These are phyloP conservation scores for Pelagomonas calceolata DNA, from an alignment of 108 stramenopile species.

Conservation along the genomic window DNA sequence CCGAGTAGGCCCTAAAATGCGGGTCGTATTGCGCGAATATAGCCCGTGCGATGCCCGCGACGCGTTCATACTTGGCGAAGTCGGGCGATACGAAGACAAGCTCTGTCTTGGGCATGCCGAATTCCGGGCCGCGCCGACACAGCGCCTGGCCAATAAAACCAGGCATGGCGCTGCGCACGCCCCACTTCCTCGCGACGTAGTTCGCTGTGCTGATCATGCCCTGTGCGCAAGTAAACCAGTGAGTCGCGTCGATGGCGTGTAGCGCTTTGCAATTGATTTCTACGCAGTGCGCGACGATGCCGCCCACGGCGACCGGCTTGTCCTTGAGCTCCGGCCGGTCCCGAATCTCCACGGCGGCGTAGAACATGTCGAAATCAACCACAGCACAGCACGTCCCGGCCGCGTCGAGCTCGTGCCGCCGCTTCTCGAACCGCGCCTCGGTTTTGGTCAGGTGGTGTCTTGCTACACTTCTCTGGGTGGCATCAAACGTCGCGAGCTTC, in stretches of 20 bases:
- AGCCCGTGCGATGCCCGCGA: conserved; percentile 49
- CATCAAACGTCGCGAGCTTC: too few species aligned
- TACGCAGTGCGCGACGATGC: too few species aligned
- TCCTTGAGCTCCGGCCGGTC: conserved; percentile 62
- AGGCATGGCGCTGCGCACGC: conserved; percentile 94
- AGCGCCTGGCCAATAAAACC: conserved; percentile 81
- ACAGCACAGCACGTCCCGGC: conserved; percentile 42
- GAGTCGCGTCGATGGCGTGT: too few species aligned
- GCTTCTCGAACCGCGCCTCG: not conserved
- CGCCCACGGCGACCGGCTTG: conserved; percentile 78
- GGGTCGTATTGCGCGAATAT: conserved; percentile 83
- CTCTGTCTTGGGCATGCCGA: conserved; percentile 17
- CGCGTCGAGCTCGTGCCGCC: not conserved
- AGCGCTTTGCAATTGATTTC: too few species aligned
- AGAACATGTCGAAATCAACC: conserved; percentile 89
- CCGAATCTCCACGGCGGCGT: conserved; percentile 71
- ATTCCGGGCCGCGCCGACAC: not conserved
- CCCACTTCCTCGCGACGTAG: conserved; percentile 77
- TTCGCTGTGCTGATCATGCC: conserved; percentile 84
- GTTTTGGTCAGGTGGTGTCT: not conserved
- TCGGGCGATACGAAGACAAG: conserved; percentile 54
- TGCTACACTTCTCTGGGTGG: not conserved
- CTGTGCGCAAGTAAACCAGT: too few species aligned
- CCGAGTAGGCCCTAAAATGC: conserved; percentile 43
- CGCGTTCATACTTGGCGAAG: conserved; percentile 61